These are phyloP conservation scores for Phaeotremella fagi DNA, from an alignment of 768 basidiomycete genomes.

Conservation along the genomic window DNA sequence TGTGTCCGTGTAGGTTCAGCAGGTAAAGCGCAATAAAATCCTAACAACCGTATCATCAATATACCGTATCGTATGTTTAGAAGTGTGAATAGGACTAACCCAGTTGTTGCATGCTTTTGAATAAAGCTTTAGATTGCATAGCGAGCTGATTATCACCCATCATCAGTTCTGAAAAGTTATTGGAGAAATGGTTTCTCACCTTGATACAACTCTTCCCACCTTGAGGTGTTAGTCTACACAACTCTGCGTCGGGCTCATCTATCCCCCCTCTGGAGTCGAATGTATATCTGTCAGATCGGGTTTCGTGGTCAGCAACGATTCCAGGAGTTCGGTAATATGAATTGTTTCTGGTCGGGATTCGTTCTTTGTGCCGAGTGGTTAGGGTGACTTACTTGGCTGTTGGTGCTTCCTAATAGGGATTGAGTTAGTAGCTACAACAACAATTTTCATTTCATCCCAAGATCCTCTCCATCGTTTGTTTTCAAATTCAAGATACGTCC, in stretches of 20 bases:
- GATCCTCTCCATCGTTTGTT: not conserved
- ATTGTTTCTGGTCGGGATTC: not conserved
- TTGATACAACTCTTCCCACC: conserved; percentile 41
- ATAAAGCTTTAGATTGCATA: conserved; percentile 33
- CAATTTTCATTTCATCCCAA: not conserved
- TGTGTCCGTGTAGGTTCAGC: conserved; percentile 41
- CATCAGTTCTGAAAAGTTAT: not conserved
- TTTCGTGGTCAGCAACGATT: not conserved
- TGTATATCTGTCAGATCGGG: conserved; percentile 25
- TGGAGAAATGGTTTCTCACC: conserved; percentile 23
- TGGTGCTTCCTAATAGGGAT: conserved; percentile 29
- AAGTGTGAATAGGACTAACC: conserved; percentile 15
- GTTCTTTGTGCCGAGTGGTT: not conserved
- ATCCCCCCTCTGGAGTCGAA: conserved; percentile 35
- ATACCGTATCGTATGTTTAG: not conserved
- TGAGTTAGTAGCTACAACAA: not conserved
- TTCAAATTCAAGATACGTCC: too few species aligned
- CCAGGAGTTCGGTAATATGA: not conserved
- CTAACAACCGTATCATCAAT: conserved; percentile 12
- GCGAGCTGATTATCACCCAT: conserved; percentile 21
- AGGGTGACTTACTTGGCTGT: conserved; percentile 24
- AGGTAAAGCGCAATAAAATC: conserved; percentile 43
- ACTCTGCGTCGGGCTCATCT: conserved; percentile 28
- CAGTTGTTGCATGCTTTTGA: conserved; percentile 45
- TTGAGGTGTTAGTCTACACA: conserved; percentile 32